Base-by-base conservation (phyloP, 805 yeast genomes). In the Starmerella davenportii region DNA sequence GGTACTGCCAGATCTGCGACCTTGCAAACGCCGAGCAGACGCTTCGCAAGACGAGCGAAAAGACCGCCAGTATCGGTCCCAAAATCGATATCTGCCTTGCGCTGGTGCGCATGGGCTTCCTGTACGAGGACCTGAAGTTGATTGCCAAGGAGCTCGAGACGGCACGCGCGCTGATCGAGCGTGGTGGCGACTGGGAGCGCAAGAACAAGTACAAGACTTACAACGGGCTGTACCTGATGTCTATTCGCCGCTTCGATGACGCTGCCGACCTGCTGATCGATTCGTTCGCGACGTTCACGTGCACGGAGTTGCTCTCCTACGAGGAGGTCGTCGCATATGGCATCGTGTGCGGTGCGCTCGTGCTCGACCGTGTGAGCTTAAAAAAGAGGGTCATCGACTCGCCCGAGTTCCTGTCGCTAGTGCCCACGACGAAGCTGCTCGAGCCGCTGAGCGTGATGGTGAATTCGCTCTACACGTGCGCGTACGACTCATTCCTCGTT, bases 111-210 rank as follows among this genome's bases (percentile, higher is more conserved):
- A 59, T 90, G 39, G 95, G 93, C n/a, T 76, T 84, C 51, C 84
- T 90, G 57, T 87, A 69, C 58, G 75, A 76, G 52, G 93, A 90
- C 60, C 74, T 74, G 54, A 58, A 62, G 4, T 72, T 71, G 46
- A 76, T 79, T 34, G 69, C 75, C 42, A 72, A 73, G 50, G 76
- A 76, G 52, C 68, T 90, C 47, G 87, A 77, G 39, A 74, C 74
- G 49, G 74, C 77, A 16, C 74, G 78, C 53, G 53, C 63, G 19
- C 68, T 81, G 56, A 82, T 90, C 52, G 96, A 87, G 52, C 79
- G 82, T 53, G 98, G 96, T 40, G 98, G 98, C 45, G 98, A 90
- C 58, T 90, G 98, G 98, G 98, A 90, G 62, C 79, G 98, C 60
- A 75, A 94, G 53, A 90, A 90, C 62, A 66, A 95, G 49, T 82